Evolutionary conservation across 495 filamentous ascomycete species (phyloP).

Genomic region (Penicillium roqueforti): DNA sequence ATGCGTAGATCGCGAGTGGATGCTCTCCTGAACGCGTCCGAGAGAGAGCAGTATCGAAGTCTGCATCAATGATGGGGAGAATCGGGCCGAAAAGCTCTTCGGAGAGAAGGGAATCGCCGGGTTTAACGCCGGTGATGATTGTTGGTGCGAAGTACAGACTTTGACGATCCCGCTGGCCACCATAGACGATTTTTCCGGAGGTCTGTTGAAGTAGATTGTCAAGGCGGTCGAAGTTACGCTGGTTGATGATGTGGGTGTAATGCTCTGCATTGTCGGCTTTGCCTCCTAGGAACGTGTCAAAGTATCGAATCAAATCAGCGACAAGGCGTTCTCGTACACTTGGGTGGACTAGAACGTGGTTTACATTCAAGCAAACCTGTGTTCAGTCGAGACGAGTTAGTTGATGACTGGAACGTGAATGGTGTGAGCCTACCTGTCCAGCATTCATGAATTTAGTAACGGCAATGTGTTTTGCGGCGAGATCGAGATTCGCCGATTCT

Average conservation of each 20-base stretch:
- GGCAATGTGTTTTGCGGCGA: constrained; percentile 70
- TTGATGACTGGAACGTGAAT: not conserved
- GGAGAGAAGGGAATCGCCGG: constrained; percentile 62
- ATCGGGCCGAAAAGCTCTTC: constrained; percentile 86
- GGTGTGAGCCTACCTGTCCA: constrained; percentile 51
- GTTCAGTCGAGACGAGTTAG: not conserved
- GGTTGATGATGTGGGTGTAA: constrained; percentile 66
- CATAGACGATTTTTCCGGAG: constrained; percentile 69
- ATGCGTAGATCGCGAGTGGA: constrained; percentile 66
- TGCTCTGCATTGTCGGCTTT: constrained; percentile 61
- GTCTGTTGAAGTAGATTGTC: constrained; percentile 70
- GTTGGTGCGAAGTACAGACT: constrained; percentile 76
- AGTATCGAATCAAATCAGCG: constrained; percentile 54
- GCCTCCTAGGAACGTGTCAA: constrained; percentile 63
- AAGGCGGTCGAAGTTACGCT: constrained; percentile 69
- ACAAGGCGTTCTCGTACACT: constrained; percentile 63
- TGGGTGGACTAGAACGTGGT: constrained; percentile 75
- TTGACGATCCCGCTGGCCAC: constrained; percentile 61
- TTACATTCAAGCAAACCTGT: constrained; percentile 70
- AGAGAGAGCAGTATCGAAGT: constrained; percentile 67
- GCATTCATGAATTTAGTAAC: constrained; percentile 77
- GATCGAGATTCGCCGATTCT: constrained; percentile 64
- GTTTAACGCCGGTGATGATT: constrained; percentile 62
- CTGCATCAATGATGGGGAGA: constrained; percentile 64
- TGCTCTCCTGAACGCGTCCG: constrained; percentile 62